Conservation (phyloP, 2,329 filamentous ascomycete genomes). For the Paraphoma sp. region DNA sequence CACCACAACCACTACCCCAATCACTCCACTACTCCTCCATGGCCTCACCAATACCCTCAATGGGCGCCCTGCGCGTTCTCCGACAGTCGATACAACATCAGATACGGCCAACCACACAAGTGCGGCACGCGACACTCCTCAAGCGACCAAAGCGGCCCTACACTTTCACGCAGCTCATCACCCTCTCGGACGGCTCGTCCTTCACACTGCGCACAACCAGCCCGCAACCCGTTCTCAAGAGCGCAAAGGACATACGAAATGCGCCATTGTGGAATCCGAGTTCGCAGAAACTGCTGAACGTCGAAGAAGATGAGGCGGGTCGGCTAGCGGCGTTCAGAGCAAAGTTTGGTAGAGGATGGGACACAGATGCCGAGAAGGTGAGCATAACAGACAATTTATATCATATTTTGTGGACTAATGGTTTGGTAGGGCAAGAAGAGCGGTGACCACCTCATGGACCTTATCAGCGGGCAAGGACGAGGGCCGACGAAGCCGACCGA, state of each 20-base stretch:
- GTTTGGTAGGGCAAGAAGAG: constrained; percentile 21
- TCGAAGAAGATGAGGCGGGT: constrained; percentile 95
- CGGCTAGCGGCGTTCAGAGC: constrained; percentile 84
- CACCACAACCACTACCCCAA: constrained; percentile 6
- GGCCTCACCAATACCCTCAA: constrained; percentile 41
- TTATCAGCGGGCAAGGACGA: constrained; percentile 38
- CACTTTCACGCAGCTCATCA: constrained; percentile 95
- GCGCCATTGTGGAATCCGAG: constrained; percentile 89
- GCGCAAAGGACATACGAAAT: constrained; percentile 86
- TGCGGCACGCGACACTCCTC: constrained; percentile 84
- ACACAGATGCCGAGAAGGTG: constrained; percentile 54
- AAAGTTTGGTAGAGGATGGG: constrained; percentile 84
- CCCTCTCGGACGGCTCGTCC: constrained; percentile 87
- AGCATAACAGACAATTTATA: no score
- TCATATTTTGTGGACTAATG: constrained; percentile 1
- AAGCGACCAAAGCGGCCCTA: constrained; percentile 90
- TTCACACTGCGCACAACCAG: constrained; percentile 81
- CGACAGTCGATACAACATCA: constrained; percentile 32
- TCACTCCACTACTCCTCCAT: constrained; percentile 18
- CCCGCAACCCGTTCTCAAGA: constrained; percentile 67
- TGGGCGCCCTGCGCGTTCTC: constrained; percentile 39
- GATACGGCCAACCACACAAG: constrained; percentile 55
- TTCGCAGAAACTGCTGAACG: constrained; percentile 78
- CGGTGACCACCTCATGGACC: constrained; percentile 37
- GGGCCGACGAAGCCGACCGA: constrained; percentile 16